phyloP scores from a whole-genome alignment of 768 basidiomycete genomes.

The Boletellus ananiceps region DNA sequence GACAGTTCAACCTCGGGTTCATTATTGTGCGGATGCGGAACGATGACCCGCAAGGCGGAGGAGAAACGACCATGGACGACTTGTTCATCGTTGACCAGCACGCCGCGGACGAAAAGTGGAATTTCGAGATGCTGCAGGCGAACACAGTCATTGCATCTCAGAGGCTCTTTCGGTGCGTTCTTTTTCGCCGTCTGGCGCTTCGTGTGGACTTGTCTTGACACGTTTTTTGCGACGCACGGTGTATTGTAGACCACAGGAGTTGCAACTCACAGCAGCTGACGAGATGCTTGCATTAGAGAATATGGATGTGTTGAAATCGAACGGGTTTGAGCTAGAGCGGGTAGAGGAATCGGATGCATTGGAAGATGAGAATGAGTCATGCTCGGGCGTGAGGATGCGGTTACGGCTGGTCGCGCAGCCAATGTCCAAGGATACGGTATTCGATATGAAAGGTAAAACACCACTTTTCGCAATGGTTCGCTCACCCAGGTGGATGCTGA shows the following conservation, averaged over 20 bases:
- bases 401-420: slow-evolving; percentile 79
- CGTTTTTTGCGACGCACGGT: background rate
- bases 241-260: slow-evolving; percentile 54
- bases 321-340: slow-evolving; percentile 83
- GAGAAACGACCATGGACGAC: slow-evolving; percentile 56
- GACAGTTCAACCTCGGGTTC: slow-evolving; percentile 96
- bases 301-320: slow-evolving; percentile 71
- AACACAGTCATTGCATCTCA: slow-evolving; percentile 91
- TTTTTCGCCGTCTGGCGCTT: slow-evolving; percentile 1
- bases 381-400: slow-evolving; percentile 20
- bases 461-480: background rate
- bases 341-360: slow-evolving; percentile 35
- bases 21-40: slow-evolving; percentile 72
- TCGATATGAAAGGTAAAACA: slow-evolving; percentile 75
- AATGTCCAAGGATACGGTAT: slow-evolving; percentile 85
- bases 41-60: background rate
- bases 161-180: slow-evolving; percentile 65
- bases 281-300: slow-evolving; percentile 87
- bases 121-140: slow-evolving; percentile 90
- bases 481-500: background rate
- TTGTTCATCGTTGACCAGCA: slow-evolving; percentile 97
- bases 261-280: slow-evolving; percentile 87
- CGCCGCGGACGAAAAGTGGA: slow-evolving; percentile 97
- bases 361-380: slow-evolving; percentile 1
- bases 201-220: background rate